Conservation (phyloP, 1,284 basidiomycete genomes). For the Mycosarcoma mackinlayi region DNA sequence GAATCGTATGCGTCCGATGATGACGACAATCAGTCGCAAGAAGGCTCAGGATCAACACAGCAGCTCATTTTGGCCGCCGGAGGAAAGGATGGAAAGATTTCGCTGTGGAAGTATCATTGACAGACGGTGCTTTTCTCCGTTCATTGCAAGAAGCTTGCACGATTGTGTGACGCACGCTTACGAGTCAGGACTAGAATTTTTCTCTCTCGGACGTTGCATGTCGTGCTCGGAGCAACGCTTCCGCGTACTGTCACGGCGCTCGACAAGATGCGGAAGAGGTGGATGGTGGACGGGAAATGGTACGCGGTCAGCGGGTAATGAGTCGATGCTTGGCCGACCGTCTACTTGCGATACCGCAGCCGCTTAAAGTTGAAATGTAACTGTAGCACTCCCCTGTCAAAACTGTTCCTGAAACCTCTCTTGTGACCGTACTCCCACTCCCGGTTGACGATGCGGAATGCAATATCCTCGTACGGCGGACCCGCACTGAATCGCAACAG, state of each 20-base stretch:
- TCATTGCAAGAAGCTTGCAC: no score
- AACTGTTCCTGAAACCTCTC: constrained; percentile 73
- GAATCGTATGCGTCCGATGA: constrained; percentile 6
- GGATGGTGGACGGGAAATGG: no score
- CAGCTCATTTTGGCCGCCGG: constrained; percentile 30
- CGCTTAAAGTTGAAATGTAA: constrained; percentile 66
- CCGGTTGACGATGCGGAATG: constrained; percentile 95
- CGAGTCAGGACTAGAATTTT: no score
- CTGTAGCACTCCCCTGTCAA: constrained; percentile 73
- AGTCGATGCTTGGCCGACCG: not conserved
- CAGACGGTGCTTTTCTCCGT: no score
- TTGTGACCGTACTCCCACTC: constrained; percentile 99
- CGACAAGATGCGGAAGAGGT: no score
- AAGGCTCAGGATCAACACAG: not conserved
- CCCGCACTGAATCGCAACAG: constrained; percentile 93
- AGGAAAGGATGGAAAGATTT: constrained; percentile 45
- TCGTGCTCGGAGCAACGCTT: no score
- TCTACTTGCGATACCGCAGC: constrained; percentile 63
- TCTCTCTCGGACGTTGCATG: no score
- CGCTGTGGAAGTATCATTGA: constrained; percentile 43
- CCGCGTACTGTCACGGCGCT: no score
- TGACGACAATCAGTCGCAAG: no score
- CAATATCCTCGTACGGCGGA: constrained; percentile 98
- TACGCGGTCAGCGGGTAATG: no score
- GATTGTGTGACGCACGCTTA: no score